Base-by-base conservation (phyloP, 768 basidiomycete genomes). In the Rhodocollybia butyracea region DNA sequence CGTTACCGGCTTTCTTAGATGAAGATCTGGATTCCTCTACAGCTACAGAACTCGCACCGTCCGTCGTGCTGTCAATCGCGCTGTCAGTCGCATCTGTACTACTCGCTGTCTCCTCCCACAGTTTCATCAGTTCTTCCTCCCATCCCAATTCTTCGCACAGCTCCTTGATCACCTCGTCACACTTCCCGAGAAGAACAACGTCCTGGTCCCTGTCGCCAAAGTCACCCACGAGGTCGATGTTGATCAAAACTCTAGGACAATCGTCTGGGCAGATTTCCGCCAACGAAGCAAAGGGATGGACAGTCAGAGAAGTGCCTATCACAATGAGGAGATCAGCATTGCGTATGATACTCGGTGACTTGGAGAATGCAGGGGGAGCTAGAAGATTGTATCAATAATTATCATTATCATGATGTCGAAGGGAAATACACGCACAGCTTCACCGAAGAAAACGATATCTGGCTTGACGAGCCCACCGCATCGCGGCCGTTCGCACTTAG, bases 361-460 rank as follows among this genome's bases (percentile, higher is more conserved):
- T 46, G 59, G 86, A 79, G 70, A 97, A 98, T 21, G 72, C 0
- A 75, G 68, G 0, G 95, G 94, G 3, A 98, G 82, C 91, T 92
- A 60, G 12, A 52, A 45, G 10, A 39, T 8, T 29, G 22, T 22
- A 17, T 27, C 30, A 36, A 46, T 46, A 22, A 54, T 31, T 5
- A 41, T 12, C 7, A 3, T 42, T 30, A n/a, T 22, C 38, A 39
- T 15, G 42, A 39, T 48, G 55, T 51, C 15, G 19, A 8, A 47
- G 56, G 55, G 15, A 47, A 34, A 42, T n/a, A 26, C 2, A 72
- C 84, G 30, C 64, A 89, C 86, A 34, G 77, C 65, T 70, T 93
- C 89, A 22, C 94, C 93, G 63, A 96, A 95, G 71, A 96, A 95
- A 12, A 96, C 91, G 40, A 96, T 96, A 63, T 96, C 90, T n/a